Evolutionary conservation across 192 early-diverging fungal species (phyloP).

Genomic region (Fimicolochytrium jonesii): DNA sequence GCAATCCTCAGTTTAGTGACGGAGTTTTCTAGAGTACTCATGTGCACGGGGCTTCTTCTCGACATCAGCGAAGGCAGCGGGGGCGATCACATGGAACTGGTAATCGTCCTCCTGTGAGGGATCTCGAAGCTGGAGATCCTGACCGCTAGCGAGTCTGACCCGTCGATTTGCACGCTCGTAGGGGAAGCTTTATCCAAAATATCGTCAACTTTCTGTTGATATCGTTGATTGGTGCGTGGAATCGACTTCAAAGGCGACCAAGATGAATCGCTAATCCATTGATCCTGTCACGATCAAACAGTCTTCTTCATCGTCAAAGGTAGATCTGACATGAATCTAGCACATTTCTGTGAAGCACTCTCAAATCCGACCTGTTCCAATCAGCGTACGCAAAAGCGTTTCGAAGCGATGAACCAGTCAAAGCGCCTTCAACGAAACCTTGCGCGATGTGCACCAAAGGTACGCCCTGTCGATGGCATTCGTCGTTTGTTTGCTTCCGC

Average conservation of each 20-base stretch:
- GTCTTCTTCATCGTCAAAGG: conserved; percentile 5
- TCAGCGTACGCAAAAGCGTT: neutral
- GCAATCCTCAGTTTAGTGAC: neutral
- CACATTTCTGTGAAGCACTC: too few relatives aligned
- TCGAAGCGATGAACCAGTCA: neutral
- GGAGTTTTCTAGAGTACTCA: too few relatives aligned
- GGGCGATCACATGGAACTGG: too few relatives aligned
- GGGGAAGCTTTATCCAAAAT: neutral
- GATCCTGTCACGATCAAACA: neutral
- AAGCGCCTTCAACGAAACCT: neutral
- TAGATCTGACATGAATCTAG: too few relatives aligned
- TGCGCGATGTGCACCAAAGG: neutral
- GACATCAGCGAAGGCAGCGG: too few relatives aligned
- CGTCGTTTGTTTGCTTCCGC: too few relatives aligned
- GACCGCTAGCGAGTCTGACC: neutral
- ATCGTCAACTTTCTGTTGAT: too few relatives aligned
- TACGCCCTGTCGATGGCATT: too few relatives aligned
- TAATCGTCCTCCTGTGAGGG: neutral
- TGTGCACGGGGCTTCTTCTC: too few relatives aligned
- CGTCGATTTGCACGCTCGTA: neutral
- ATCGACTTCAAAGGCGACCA: too few relatives aligned
- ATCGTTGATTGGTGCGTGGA: neutral
- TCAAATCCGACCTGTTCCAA: neutral
- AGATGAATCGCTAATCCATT: too few relatives aligned
- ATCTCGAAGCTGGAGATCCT: neutral